Conservation (phyloP, 163 green algal genomes). For the Scenedesmus sp. region DNA sequence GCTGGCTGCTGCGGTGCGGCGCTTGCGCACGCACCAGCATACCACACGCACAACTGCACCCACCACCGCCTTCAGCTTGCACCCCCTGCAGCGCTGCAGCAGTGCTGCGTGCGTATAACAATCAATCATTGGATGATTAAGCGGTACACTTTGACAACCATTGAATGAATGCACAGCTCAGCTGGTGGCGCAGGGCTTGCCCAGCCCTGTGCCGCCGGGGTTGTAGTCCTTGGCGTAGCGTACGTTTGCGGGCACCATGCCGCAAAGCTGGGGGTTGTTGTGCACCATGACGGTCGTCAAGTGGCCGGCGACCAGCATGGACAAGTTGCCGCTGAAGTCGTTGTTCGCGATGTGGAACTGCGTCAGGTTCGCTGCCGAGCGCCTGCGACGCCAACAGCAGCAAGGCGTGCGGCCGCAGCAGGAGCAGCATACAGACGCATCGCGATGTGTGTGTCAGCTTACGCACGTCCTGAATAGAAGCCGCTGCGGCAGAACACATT, state of each 20-base stretch:
- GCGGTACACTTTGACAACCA: no score
- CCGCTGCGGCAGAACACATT: no score
- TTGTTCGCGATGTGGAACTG: conserved; percentile 65
- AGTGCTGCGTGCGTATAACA: background rate
- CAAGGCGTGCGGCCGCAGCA: no score
- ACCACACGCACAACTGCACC: no score
- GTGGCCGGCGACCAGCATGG: conserved; percentile 30
- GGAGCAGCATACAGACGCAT: background rate
- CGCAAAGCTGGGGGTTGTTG: conserved; percentile 72
- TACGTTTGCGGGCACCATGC: conserved; percentile 74
- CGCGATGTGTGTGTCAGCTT: no score
- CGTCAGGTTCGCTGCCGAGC: conserved; percentile 49
- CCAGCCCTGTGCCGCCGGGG: conserved; percentile 64
- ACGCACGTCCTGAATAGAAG: no score
- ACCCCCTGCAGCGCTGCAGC: no score
- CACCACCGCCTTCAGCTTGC: no score
- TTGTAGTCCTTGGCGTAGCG: conserved; percentile 74
- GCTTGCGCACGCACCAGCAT: no score
- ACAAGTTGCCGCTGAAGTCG: conserved; percentile 64
- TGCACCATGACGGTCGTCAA: conserved; percentile 57
- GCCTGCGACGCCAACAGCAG: background rate
- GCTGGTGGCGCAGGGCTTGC: conserved; percentile 62
- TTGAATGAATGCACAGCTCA: background rate
- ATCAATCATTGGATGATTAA: no score
- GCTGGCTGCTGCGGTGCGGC: no score